Conservation (phyloP, 345 rosid genomes). For the Eucalyptus shirleyi region DNA sequence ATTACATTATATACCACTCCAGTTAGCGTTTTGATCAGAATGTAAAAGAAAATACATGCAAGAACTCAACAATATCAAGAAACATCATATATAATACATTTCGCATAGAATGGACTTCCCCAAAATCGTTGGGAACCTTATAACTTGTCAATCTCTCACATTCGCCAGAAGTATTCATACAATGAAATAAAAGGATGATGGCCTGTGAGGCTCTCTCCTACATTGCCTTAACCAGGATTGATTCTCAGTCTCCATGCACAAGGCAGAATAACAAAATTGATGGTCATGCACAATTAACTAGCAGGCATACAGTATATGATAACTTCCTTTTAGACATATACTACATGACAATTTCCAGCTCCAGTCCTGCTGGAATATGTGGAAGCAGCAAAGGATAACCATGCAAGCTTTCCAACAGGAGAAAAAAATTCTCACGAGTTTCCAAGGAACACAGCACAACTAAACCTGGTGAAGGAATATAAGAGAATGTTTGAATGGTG, state of each 20-base stretch:
- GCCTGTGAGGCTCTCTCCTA: neutral
- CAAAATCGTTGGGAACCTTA: neutral
- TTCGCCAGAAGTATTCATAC: neutral
- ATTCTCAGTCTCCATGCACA: neutral
- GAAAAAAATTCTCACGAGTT: neutral
- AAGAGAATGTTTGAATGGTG: neutral
- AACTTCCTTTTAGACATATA: neutral
- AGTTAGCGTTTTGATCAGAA: neutral
- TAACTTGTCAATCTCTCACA: neutral
- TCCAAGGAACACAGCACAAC: neutral
- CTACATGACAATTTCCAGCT: neutral
- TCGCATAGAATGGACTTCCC: neutral
- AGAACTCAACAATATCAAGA: neutral
- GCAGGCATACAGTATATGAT: neutral
- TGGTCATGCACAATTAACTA: neutral
- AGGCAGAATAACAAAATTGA: neutral
- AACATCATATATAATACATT: neutral
- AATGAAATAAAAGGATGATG: neutral
- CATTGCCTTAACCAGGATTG: neutral
- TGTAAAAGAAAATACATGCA: neutral
- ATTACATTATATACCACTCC: neutral
- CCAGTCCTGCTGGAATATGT: neutral
- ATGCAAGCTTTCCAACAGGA: neutral
- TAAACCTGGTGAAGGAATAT: neutral
- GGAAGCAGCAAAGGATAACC: neutral